A percentile compares a stretch with the other conserved stretches of the same genome.
Conservation (phyloP, 1,139 yeast species). For the Schwanniomyces etchellsii region DNA sequence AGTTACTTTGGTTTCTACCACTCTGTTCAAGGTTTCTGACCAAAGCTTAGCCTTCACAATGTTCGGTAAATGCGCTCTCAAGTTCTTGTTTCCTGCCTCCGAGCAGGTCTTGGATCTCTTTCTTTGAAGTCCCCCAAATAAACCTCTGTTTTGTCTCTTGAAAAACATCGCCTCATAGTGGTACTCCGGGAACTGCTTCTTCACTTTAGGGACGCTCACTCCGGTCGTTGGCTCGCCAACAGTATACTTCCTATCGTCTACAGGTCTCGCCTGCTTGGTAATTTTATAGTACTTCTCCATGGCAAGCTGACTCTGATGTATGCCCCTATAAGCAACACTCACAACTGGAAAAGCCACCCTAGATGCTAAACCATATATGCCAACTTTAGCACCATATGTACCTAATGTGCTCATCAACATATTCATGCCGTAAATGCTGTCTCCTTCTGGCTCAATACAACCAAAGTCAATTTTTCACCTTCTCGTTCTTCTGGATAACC, state of each 20-base stretch:
- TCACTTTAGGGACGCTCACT: slow-evolving; percentile 41
- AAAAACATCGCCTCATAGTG: slow-evolving; percentile 72
- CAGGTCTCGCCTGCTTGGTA: slow-evolving; percentile 32
- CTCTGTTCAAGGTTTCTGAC: slow-evolving; percentile 69
- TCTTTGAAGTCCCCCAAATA: slow-evolving; percentile 84
- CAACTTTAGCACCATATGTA: no score
- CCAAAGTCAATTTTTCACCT: no score
- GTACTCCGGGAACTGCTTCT: slow-evolving; percentile 63
- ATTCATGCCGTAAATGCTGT: no score
- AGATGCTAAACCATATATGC: no score
- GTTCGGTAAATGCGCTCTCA: slow-evolving; percentile 80
- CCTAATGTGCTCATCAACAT: no score
- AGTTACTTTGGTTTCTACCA: slow-evolving; percentile 57
- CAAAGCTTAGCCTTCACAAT: slow-evolving; percentile 69
- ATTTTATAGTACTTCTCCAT: slow-evolving; percentile 32
- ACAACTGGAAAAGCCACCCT: not conserved
- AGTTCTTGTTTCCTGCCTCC: slow-evolving; percentile 66
- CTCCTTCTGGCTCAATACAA: no score
- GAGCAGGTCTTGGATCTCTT: slow-evolving; percentile 74
- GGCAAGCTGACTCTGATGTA: slow-evolving; percentile 2
- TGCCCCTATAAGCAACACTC: slow-evolving; percentile 1
- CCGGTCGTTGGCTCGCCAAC: slow-evolving; percentile 33
- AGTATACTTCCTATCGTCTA: slow-evolving; percentile 29
- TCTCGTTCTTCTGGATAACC: no score
- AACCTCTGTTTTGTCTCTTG: slow-evolving; percentile 82